Evolutionary conservation across 2,329 filamentous ascomycete genomes (phyloP).

Genomic region (Dactylonectria estremocensis): DNA sequence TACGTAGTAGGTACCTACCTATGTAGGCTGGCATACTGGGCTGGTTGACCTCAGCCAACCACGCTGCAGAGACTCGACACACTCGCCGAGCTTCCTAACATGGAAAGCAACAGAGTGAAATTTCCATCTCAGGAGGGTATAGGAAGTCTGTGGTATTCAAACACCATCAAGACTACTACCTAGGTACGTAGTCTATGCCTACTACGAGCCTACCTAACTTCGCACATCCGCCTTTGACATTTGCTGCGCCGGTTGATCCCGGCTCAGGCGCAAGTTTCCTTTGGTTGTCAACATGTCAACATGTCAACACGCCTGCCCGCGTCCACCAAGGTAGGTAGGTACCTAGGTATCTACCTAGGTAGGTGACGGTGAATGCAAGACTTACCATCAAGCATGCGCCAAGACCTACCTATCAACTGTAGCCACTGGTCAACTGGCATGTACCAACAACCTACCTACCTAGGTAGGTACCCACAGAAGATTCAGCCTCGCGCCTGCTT

Average conservation of each 20-base stretch:
- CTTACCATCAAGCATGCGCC: no score
- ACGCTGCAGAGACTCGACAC: not conserved
- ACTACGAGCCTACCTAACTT: not conserved
- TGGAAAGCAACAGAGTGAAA: slow-evolving; percentile 16
- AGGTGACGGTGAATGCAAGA: no score
- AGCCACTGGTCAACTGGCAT: no score
- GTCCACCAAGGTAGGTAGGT: no score
- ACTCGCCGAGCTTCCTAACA: slow-evolving; percentile 8
- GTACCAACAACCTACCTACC: not conserved
- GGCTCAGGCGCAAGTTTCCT: no score
- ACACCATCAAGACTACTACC: not conserved
- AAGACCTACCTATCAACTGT: no score
- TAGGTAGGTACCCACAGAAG: no score
- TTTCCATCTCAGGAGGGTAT: slow-evolving; percentile 2
- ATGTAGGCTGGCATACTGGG: not conserved
- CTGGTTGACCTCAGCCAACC: slow-evolving; percentile 11
- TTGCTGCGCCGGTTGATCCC: not conserved
- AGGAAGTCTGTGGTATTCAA: not conserved
- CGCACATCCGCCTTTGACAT: not conserved
- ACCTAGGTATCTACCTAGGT: no score
- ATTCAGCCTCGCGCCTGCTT: not conserved
- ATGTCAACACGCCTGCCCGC: no score
- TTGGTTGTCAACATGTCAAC: no score
- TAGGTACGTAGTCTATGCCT: no score
- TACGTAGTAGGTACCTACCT: no score